A percentile compares a stretch with the other conserved stretches of the same genome.
Evolutionary conservation across 2,329 filamentous ascomycete species (phyloP).

Genomic region (Penicillium sp.): DNA sequence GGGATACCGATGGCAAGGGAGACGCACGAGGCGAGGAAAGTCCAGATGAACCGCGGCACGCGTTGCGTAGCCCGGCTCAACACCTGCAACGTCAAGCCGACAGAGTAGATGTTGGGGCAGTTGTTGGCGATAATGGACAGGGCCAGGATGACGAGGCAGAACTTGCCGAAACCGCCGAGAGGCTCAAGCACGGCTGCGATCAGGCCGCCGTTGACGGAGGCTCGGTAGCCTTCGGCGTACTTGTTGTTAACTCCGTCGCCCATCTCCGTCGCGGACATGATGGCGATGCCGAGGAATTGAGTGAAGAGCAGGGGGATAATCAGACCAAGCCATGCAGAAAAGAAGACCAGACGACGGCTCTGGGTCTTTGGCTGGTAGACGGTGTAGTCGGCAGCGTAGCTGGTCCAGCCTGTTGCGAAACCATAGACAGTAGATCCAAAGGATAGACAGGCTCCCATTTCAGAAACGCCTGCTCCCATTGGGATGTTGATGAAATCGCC

Average conservation of each 20-base stretch:
- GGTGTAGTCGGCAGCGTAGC: slow-evolving; percentile 74
- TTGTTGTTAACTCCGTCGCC: slow-evolving; percentile 51
- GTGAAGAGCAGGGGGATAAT: slow-evolving; percentile 70
- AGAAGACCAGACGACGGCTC: slow-evolving; percentile 61
- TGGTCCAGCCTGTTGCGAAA: slow-evolving; percentile 70
- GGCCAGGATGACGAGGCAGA: slow-evolving; percentile 66
- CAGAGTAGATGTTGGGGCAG: slow-evolving; percentile 70
- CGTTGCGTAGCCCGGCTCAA: slow-evolving; percentile 57
- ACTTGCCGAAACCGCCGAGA: slow-evolving; percentile 67
- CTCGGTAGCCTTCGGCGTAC: slow-evolving; percentile 55
- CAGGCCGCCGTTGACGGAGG: slow-evolving; percentile 63
- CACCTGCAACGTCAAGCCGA: slow-evolving; percentile 65
- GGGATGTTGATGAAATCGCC: slow-evolving; percentile 62
- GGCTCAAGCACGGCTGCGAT: slow-evolving; percentile 62
- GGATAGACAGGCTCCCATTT: slow-evolving; percentile 61
- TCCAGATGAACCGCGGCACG: slow-evolving; percentile 68
- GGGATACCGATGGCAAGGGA: slow-evolving; percentile 70
- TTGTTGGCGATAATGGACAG: slow-evolving; percentile 69
- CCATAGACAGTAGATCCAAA: slow-evolving; percentile 66
- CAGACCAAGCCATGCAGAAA: slow-evolving; percentile 66
- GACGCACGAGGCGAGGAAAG: slow-evolving; percentile 57
- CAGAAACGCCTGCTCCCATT: slow-evolving; percentile 57
- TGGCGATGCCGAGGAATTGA: slow-evolving; percentile 67
- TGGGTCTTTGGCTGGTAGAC: slow-evolving; percentile 69
- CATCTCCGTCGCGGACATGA: slow-evolving; percentile 61